Percentiles rank a stretch among this genome's conserved stretches.
phyloP scores from a whole-genome alignment of 2,329 filamentous ascomycete species.

The Colletotrichum sp. region DNA sequence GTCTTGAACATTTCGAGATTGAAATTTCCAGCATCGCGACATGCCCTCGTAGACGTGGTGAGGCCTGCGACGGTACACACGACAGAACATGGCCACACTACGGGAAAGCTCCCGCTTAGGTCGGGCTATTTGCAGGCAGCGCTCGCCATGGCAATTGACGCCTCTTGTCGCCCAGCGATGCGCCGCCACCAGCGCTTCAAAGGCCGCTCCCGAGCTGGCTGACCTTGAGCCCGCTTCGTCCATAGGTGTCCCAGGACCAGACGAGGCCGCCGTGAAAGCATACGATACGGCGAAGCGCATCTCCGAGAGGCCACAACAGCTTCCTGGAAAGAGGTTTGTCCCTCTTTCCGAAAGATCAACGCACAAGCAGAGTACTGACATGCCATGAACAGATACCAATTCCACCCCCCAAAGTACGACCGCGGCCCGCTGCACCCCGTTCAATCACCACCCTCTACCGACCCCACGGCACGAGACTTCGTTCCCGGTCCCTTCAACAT shows the following conservation, averaged over 20 bases:
- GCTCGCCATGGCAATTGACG: constrained; percentile 27
- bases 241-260: constrained; percentile 46
- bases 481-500: constrained; percentile 89
- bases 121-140: constrained; percentile 32
- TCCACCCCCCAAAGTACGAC: constrained; percentile 91
- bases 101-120: constrained; percentile 44
- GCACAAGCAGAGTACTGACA: constrained; percentile 26
- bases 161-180: constrained; percentile 38
- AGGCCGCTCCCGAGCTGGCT: constrained; percentile 38
- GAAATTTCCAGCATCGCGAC: constrained; percentile 22
- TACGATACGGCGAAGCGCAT: constrained; percentile 44
- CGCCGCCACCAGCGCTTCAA: constrained; percentile 49
- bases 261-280: constrained; percentile 39
- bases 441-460: constrained; percentile 84
- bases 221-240: constrained; percentile 59
- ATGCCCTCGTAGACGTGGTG: constrained; percentile 3
- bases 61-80: constrained; percentile 4
- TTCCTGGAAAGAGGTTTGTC: constrained; percentile 53
- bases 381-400: constrained; percentile 73
- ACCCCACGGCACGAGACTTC: constrained; percentile 87
- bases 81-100: constrained; percentile 43
- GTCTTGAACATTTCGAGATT: constrained; percentile 19
- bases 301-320: constrained; percentile 37
- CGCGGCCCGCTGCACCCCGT: constrained; percentile 92
- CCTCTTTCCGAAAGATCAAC: constrained; percentile 5